These are phyloP conservation scores for Zangia roseola DNA, from an alignment of 768 basidiomycete genomes.

Conservation along the genomic window DNA sequence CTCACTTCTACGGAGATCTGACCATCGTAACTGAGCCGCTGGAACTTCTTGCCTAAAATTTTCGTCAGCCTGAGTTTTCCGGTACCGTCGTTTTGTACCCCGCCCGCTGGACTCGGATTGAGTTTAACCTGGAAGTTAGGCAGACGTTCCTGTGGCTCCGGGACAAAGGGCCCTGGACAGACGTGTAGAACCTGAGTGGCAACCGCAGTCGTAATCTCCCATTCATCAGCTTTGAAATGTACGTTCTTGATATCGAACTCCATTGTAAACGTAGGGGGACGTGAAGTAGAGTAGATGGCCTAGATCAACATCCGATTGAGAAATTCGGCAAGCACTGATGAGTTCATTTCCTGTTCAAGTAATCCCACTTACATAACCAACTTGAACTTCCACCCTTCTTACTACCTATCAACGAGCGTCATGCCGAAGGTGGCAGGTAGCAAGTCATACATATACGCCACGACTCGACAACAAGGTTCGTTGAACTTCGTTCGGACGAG, in stretches of 20 bases:
- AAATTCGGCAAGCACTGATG: too few species aligned
- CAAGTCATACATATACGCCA: too few species aligned
- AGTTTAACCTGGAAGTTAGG: slow-evolving; percentile 65
- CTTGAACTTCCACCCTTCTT: too few species aligned
- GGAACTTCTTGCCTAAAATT: slow-evolving; percentile 44
- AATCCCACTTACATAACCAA: too few species aligned
- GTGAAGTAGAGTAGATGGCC: too few species aligned
- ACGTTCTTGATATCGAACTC: slow-evolving; percentile 38
- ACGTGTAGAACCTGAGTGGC: slow-evolving; percentile 51
- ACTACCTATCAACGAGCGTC: too few species aligned
- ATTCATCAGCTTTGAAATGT: slow-evolving; percentile 42
- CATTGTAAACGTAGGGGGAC: slow-evolving; percentile 24
- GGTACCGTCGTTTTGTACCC: slow-evolving; percentile 56
- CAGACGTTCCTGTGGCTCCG: slow-evolving; percentile 17
- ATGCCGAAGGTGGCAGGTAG: too few species aligned
- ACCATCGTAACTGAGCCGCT: slow-evolving; percentile 39
- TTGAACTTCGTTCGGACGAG: too few species aligned
- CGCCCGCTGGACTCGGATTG: slow-evolving; percentile 47
- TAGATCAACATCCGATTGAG: too few species aligned
- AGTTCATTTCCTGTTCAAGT: too few species aligned
- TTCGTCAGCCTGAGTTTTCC: slow-evolving; percentile 35
- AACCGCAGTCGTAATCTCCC: slow-evolving; percentile 57
- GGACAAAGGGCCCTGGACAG: slow-evolving; percentile 29
- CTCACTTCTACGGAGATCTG: slow-evolving; percentile 41
- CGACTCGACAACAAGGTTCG: too few species aligned